Percentiles rank a stretch among this genome's conserved stretches.
Evolutionary conservation across 106 monocot species (phyloP).

Genomic region (Vanilla planifolia): DNA sequence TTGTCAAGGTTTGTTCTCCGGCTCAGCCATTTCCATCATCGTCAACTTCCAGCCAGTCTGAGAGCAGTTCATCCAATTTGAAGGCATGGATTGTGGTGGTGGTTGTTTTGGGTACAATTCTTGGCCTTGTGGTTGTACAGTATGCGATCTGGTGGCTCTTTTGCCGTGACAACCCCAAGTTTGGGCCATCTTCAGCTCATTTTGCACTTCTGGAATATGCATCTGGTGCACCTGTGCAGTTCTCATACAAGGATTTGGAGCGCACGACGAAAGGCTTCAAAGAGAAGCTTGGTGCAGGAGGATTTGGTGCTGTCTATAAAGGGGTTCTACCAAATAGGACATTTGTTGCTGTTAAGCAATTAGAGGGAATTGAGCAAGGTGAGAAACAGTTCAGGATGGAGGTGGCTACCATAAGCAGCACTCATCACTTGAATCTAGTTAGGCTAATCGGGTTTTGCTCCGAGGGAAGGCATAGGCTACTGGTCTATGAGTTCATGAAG

Average conservation of each 20-base stretch:
- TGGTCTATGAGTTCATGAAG: slow-evolving; percentile 96
- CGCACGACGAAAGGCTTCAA: slow-evolving; percentile 64
- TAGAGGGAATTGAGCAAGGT: slow-evolving; percentile 90
- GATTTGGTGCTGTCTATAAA: slow-evolving; percentile 78
- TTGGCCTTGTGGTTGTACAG: slow-evolving; percentile 42
- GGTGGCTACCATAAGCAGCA: slow-evolving; percentile 89
- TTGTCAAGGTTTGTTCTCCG: slow-evolving; percentile 68
- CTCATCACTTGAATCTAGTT: slow-evolving; percentile 88
- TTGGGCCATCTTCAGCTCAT: slow-evolving; percentile 46
- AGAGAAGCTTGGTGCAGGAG: slow-evolving; percentile 77
- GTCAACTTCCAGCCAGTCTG: neutral
- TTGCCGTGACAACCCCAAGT: slow-evolving; percentile 50
- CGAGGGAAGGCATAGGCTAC: slow-evolving; percentile 65
- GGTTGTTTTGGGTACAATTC: slow-evolving; percentile 32
- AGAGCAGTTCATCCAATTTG: slow-evolving; percentile 9
- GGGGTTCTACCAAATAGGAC: slow-evolving; percentile 51
- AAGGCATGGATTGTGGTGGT: slow-evolving; percentile 36
- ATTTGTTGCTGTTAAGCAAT: slow-evolving; percentile 77
- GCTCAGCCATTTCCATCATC: slow-evolving; percentile 11
- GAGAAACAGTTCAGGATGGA: slow-evolving; percentile 95
- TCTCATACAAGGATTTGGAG: slow-evolving; percentile 66
- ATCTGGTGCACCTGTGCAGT: slow-evolving; percentile 78
- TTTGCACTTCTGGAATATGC: slow-evolving; percentile 76
- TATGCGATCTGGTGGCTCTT: slow-evolving; percentile 57
- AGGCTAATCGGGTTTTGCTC: slow-evolving; percentile 81